Conservation (phyloP, 148 eudicot species). For the Camellia japonica region DNA sequence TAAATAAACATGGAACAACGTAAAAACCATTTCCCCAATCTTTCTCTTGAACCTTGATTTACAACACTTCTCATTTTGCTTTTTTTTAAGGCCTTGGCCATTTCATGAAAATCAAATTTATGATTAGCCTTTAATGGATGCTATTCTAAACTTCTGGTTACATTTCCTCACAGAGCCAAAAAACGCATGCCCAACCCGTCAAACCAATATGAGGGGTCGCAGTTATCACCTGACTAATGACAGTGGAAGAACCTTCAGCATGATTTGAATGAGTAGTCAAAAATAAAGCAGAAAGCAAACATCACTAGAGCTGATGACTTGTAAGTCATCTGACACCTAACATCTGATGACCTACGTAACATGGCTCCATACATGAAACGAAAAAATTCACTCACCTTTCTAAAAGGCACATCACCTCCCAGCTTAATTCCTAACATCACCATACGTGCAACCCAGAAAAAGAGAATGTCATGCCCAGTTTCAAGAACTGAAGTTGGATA, state of each 20-base stretch:
- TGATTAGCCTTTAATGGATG: neutral
- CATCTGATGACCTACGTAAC: neutral
- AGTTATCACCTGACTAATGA: conserved; percentile 15
- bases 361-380: neutral
- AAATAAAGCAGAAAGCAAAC: neutral
- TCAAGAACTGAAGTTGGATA: conserved; percentile 97
- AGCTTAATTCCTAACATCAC: conserved; percentile 86
- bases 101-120: neutral
- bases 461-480: conserved; percentile 97
- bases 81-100: neutral
- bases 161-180: neutral
- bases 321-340: too few species aligned
- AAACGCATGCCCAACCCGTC: conserved; percentile 10
- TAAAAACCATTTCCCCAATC: conserved; percentile 16
- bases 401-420: conserved; percentile 84
- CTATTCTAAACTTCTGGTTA: neutral
- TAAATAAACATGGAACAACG: neutral
- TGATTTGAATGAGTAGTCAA: neutral
- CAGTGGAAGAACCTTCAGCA: neutral
- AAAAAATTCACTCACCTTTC: conserved; percentile 48
- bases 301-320: too few species aligned
- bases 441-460: conserved; percentile 99
- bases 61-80: neutral
- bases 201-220: neutral
- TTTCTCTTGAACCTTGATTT: neutral